Percentiles rank a stretch among this genome's conserved stretches.
These are phyloP conservation scores for Tuber aestivum DNA, from an alignment of 495 filamentous ascomycete species.

Conservation along the genomic window DNA sequence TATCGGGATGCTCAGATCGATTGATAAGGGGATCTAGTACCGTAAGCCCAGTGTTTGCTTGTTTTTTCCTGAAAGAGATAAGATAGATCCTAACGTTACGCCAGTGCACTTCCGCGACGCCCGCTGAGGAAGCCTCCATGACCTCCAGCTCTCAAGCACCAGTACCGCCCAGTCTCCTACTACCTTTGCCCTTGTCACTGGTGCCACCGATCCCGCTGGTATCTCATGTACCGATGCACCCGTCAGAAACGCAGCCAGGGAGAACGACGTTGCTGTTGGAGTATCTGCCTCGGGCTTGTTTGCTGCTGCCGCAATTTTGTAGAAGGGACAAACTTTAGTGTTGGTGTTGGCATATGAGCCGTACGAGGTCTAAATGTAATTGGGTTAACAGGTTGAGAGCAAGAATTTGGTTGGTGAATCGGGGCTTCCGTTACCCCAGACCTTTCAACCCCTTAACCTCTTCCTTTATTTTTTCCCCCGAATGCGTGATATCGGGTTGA, in stretches of 20 bases:
- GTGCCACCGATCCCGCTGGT: neutral
- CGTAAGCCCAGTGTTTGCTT: neutral
- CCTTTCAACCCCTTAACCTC: neutral
- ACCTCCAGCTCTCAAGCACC: neutral
- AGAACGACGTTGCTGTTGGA: slow-evolving; percentile 12
- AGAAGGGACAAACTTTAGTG: neutral
- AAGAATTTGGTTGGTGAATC: neutral
- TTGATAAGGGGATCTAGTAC: neutral
- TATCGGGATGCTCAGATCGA: neutral
- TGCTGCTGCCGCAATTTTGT: slow-evolving; percentile 12
- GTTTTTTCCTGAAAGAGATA: neutral
- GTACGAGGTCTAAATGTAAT: neutral
- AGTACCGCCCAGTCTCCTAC: neutral
- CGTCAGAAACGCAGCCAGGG: neutral
- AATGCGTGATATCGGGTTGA: neutral
- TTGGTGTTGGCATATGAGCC: neutral
- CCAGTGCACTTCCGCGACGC: neutral
- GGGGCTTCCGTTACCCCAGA: neutral
- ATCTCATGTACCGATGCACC: neutral
- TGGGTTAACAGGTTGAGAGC: neutral
- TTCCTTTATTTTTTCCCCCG: neutral
- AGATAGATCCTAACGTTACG: neutral
- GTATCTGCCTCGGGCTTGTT: slow-evolving; percentile 2
- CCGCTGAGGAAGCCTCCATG: neutral
- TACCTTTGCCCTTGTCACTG: neutral